Base-by-base conservation (phyloP, 257 asterid genomes). In the Lithospermum erythrorhizon region DNA sequence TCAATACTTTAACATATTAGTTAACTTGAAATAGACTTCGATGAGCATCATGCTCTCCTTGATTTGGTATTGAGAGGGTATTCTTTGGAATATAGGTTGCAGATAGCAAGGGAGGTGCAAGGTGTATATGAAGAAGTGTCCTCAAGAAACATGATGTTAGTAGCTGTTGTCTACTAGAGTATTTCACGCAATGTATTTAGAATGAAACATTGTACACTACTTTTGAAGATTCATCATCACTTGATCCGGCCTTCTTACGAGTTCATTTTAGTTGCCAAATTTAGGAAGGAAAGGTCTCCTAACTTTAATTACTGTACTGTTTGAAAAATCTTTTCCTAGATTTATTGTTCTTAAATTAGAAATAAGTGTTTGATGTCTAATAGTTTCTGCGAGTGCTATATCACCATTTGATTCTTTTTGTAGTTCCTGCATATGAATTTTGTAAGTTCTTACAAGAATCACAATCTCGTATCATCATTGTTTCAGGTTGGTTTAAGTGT, bases 201-300 rank as follows among this genome's bases (percentile, higher is more conserved):
- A 30, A 60, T 65, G 63, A 27, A 51, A 55, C 32, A 37, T n/a
- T 53, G 18, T 23, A 22, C 63, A 22, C 63, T 55, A 30, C 55
- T 48, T 32, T 71, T 68, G 4, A 64, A 62, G 53, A 59, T 54
- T 56, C 45, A 25, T 15, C 17, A 52, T 41, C 32, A 57, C 57
- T 64, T 65, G 77, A 66, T 64, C 53, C 45, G 63, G 18, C 41
- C 59, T 32, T 59, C 48, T 62, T 25, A 63, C 17, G 25, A 66
- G 23, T 77, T 59, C 58, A 53, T 70, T 74, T 64, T 68, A 57
- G 51, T 60, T 67, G 62, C 75, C 52, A 51, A 71, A 55, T 66
- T 65, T 68, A 57, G 61, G 63, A 73, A 83, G 86, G 78, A 73
- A 81, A 81, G 82, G 77, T 75, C 73, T 69, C 69, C 67, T 55